Percentiles rank a stretch among this genome's conserved stretches.
Conservation (phyloP, 106 monocot genomes). For the Phalaenopsis equestris region DNA sequence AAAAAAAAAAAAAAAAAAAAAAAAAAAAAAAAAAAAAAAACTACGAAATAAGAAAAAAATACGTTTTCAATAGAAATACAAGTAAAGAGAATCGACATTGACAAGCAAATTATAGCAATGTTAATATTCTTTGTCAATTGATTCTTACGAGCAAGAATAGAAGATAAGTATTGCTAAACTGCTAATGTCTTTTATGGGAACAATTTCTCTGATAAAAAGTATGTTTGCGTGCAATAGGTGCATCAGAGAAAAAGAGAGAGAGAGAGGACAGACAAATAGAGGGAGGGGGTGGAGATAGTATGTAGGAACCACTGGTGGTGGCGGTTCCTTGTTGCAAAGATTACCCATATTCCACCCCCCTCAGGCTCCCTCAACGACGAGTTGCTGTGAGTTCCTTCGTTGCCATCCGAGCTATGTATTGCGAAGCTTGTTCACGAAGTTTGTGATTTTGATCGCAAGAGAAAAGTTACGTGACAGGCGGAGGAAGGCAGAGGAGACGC, state of each 20-base stretch:
- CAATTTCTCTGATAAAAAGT: neutral
- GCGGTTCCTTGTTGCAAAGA: conserved; percentile 28
- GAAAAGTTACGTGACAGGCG: too few species aligned
- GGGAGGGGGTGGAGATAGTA: too few species aligned
- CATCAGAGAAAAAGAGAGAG: neutral
- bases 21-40: neutral
- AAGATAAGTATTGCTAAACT: neutral
- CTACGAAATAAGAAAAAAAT: neutral
- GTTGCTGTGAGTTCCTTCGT: too few species aligned
- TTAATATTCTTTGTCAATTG: neutral
- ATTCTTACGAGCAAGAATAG: neutral
- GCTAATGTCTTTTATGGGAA: neutral
- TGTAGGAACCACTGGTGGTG: conserved; percentile 62
- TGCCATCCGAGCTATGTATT: too few species aligned
- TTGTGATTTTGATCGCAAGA: too few species aligned
- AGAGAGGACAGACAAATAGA: neutral
- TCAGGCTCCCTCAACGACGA: neutral
- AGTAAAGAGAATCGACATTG: neutral
- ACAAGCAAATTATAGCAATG: neutral
- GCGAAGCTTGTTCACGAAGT: too few species aligned
- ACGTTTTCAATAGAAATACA: neutral
- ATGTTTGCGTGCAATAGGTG: neutral
- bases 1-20: conserved; percentile 8
- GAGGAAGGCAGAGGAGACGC: too few species aligned
- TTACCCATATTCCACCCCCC: neutral